Evolutionary conservation across 129 eudicot species (phyloP).

Genomic region (Sambucus nigra): DNA sequence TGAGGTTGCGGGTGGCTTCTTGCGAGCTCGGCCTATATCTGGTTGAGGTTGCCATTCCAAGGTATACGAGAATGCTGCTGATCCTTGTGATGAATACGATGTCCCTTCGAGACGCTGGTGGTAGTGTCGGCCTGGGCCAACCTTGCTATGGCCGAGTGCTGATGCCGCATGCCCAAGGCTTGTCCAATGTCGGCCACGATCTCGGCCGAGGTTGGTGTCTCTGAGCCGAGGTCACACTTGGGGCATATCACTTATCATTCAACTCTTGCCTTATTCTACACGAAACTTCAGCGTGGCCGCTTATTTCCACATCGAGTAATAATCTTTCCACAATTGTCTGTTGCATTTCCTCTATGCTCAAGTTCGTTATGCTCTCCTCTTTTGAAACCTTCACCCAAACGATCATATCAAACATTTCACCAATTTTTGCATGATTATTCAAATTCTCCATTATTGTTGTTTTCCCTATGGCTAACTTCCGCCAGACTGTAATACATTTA

Average conservation of each 20-base stretch:
- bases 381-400: constrained; percentile 25
- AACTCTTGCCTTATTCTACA: constrained; percentile 14
- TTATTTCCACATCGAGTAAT: constrained; percentile 10
- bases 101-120: too few species aligned
- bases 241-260: constrained; percentile 3
- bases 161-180: too few species aligned
- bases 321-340: constrained; percentile 21
- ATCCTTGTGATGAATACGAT: too few species aligned
- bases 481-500: constrained; percentile 17
- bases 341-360: constrained; percentile 22
- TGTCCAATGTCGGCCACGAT: too few species aligned
- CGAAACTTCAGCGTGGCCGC: constrained; percentile 10
- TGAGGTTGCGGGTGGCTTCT: too few species aligned
- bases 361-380: constrained; percentile 20
- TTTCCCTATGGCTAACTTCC: constrained; percentile 28
- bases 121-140: too few species aligned
- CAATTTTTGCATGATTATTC: constrained; percentile 31
- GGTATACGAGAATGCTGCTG: too few species aligned
- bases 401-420: constrained; percentile 14
- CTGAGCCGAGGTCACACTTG: too few species aligned
- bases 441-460: constrained; percentile 27
- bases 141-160: too few species aligned
- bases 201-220: too few species aligned
- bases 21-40: too few species aligned
- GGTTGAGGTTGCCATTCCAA: too few species aligned